Conservation (phyloP, 73 alveolate genomes). For the Durusdinium trenchii region DNA sequence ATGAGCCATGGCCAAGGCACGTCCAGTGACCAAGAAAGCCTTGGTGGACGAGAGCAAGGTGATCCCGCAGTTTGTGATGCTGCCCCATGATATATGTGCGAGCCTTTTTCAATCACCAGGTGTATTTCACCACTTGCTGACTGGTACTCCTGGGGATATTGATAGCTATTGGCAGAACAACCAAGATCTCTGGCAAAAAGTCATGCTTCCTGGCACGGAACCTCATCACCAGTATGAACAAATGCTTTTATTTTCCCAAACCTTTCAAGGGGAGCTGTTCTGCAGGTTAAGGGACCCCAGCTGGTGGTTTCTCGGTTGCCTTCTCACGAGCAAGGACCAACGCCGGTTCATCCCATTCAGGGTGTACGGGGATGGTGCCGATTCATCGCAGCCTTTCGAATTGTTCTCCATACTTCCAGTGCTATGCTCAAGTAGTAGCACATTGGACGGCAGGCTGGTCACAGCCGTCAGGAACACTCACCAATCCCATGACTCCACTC, state of each 20-base stretch:
- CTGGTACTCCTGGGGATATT: neutral
- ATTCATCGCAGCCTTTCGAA: neutral
- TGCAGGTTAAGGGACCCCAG: no score
- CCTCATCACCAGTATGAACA: no score
- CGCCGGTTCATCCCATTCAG: neutral
- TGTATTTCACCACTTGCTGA: neutral
- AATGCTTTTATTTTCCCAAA: no score
- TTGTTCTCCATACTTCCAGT: neutral
- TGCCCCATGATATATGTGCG: neutral
- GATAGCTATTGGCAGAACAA: neutral
- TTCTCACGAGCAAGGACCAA: neutral
- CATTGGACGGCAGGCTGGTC: neutral
- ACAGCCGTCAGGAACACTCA: neutral
- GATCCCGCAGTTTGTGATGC: neutral
- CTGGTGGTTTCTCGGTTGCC: no score
- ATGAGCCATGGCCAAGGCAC: neutral
- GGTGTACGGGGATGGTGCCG: neutral
- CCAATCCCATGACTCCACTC: neutral
- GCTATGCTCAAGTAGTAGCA: neutral
- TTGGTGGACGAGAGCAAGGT: neutral
- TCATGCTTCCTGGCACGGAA: no score
- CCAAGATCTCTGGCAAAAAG: neutral
- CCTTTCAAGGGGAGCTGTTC: no score
- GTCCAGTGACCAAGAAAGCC: neutral
- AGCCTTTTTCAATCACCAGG: neutral